These are phyloP conservation scores for Aschersonia sp. DNA, from an alignment of 2,329 filamentous ascomycete species.

Conservation along the genomic window DNA sequence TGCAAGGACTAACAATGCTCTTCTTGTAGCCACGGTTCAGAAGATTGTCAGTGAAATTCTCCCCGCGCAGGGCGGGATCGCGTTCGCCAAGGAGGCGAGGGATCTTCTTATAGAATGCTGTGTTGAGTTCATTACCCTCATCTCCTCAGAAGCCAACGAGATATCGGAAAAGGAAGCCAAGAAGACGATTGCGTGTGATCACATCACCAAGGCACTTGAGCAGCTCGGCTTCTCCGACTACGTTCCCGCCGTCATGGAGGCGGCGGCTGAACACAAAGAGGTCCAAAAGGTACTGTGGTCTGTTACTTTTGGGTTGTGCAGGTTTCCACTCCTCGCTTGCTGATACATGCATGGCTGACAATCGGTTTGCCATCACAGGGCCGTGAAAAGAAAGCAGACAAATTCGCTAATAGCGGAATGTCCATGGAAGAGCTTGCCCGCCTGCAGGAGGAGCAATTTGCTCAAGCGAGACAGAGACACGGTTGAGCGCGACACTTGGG, in stretches of 20 bases:
- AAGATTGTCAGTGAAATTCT: constrained; percentile 93
- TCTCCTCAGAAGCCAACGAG: constrained; percentile 97
- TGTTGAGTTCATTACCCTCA: constrained; percentile 95
- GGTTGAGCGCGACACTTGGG: constrained; percentile 3
- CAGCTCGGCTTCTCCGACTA: constrained; percentile 90
- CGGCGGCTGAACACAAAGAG: constrained; percentile 84
- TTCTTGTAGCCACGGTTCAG: constrained; percentile 46
- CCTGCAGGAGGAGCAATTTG: constrained; percentile 85
- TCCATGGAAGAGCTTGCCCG: constrained; percentile 78
- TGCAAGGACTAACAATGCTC: constrained; percentile 10
- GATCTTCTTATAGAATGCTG: constrained; percentile 97
- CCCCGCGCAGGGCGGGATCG: constrained; percentile 56
- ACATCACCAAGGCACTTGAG: constrained; percentile 88
- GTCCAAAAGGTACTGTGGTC: constrained; percentile 58
- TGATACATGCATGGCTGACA: background rate
- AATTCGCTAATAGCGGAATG: constrained; percentile 88
- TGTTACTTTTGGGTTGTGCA: constrained; percentile 19
- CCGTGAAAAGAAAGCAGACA: constrained; percentile 92
- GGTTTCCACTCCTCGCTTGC: constrained; percentile 23
- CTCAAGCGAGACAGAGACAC: constrained; percentile 42
- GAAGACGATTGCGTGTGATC: constrained; percentile 97
- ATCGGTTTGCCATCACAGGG: constrained; percentile 36
- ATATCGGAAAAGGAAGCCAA: constrained; percentile 98
- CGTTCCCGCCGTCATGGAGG: constrained; percentile 71
- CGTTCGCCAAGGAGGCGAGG: constrained; percentile 88